A percentile compares a stretch with the other conserved stretches of the same genome.
Evolutionary conservation across 2,329 filamentous ascomycete genomes (phyloP).

Genomic region (Lasiodiplodia gonubiensis): DNA sequence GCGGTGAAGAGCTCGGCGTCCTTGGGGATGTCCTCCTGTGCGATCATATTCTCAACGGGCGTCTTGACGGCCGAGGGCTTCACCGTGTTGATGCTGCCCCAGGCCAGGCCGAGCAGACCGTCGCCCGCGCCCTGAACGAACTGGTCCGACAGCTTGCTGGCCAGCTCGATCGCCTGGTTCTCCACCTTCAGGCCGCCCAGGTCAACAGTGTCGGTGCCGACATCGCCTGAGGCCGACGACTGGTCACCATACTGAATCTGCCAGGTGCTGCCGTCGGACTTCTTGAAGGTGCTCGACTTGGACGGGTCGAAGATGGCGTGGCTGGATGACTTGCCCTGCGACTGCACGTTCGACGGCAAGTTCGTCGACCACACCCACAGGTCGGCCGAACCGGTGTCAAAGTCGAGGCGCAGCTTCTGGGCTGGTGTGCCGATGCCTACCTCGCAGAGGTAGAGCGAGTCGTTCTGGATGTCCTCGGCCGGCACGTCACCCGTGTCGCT

Average conservation of each 20-base stretch:
- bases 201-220: slow-evolving; percentile 67
- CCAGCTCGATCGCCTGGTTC: slow-evolving; percentile 69
- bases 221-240: slow-evolving; percentile 68
- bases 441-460: slow-evolving; percentile 68
- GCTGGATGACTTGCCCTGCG: slow-evolving; percentile 34
- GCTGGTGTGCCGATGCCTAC: slow-evolving; percentile 69
- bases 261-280: slow-evolving; percentile 60
- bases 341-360: slow-evolving; percentile 46
- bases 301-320: slow-evolving; percentile 65
- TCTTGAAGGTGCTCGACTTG: slow-evolving; percentile 66
- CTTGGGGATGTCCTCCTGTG: slow-evolving; percentile 59
- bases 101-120: slow-evolving; percentile 71
- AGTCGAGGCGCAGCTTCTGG: slow-evolving; percentile 66
- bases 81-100: slow-evolving; percentile 68
- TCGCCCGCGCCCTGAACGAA: slow-evolving; percentile 65
- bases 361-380: slow-evolving; percentile 65
- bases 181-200: slow-evolving; percentile 67
- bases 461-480: slow-evolving; percentile 70
- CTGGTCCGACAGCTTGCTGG: slow-evolving; percentile 62
- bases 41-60: slow-evolving; percentile 73
- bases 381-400: slow-evolving; percentile 68
- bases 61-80: slow-evolving; percentile 61
- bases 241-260: slow-evolving; percentile 71
- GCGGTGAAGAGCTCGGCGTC: slow-evolving; percentile 66
- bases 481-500: slow-evolving; percentile 56